Percentiles rank a stretch among this genome's conserved stretches.
Conservation (phyloP, 495 filamentous ascomycete species). For the Penicillium paradoxum region DNA sequence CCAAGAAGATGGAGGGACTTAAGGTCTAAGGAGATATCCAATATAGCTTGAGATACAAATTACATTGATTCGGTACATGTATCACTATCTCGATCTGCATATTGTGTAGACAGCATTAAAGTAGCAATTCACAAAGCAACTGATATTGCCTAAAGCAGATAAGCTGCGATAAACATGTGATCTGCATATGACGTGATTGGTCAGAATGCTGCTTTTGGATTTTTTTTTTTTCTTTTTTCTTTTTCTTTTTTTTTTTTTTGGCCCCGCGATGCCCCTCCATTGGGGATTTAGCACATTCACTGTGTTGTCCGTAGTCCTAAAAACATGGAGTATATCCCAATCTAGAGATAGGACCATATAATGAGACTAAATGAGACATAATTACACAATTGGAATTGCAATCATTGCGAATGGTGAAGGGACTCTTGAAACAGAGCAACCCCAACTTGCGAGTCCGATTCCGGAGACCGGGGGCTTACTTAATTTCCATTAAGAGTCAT, state of each 20-base stretch:
- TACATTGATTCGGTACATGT: not conserved
- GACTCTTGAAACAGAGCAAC: no score
- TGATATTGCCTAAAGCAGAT: conserved; percentile 3
- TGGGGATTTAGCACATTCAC: no score
- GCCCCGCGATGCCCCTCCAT: conserved; percentile 20
- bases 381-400: no score
- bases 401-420: no score
- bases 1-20: conserved; percentile 39
- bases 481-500: conserved; percentile 17
- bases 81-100: no score
- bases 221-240: no score
- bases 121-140: no score
- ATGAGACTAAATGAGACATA: not conserved
- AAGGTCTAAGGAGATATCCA: conserved; percentile 27
- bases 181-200: conserved; percentile 1
- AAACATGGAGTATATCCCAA: not conserved
- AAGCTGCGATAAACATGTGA: conserved; percentile 5
- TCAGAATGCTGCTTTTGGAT: no score
- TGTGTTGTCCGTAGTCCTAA: no score
- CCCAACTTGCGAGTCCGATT: conserved; percentile 15
- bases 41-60: conserved; percentile 4
- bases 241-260: no score
- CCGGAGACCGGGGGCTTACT: conserved; percentile 27
- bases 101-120: no score
- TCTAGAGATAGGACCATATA: no score